Evolutionary conservation across 805 yeast genomes (phyloP), one percentile per base, ranked within the genome.

Genomic region (Saccharomycopsis oosterbeekiorum): DNA sequence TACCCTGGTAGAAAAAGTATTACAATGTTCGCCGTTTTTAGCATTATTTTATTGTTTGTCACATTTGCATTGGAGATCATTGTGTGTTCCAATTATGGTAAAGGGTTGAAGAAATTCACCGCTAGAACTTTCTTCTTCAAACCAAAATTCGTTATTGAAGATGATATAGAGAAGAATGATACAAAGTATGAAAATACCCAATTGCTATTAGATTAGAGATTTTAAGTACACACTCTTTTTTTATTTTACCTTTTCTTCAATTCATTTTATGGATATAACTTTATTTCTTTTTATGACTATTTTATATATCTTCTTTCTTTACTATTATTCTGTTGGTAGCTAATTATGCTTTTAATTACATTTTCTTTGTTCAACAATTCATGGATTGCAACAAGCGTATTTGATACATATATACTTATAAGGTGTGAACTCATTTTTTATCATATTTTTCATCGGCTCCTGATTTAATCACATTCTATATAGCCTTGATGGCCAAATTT

Each of bases 381-480:
- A 40, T 40, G 43, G 43, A 12, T 40, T 14, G 43, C 2, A 40
- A 14, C 14, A 40, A 12, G 17, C 17, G 17, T 40, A 12, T 12
- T 12, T 6, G 5, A 40, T n/a, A 39, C 41, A 4, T 12, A 5
- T 15, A 10, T 12, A 15, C 41, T n/a, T n/a, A n/a, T n/a, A 40
- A 41, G 9, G 15, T 4, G 15, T 3, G 21, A 17, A n/a, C 24
- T 42, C 17, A 54, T 6, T 11, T 8, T 34, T 54, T 8, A n/a
- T 36, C 51, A 21, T 40, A 78, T 70, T 81, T 76, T 71, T 73
- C 73, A 69, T 67, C 74, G 78, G 62, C 73, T 74, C 82, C 82
- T n/a, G n/a, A 79, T 73, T 76, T 78, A 65, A 79, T 73, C 55
- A 79, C 82, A 64, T 77, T 76, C 79, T 80, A 78, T 65, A 79